These are phyloP conservation scores for Elongisporangium anandrum DNA, from an alignment of 352 stramenopile species.

Conservation along the genomic window DNA sequence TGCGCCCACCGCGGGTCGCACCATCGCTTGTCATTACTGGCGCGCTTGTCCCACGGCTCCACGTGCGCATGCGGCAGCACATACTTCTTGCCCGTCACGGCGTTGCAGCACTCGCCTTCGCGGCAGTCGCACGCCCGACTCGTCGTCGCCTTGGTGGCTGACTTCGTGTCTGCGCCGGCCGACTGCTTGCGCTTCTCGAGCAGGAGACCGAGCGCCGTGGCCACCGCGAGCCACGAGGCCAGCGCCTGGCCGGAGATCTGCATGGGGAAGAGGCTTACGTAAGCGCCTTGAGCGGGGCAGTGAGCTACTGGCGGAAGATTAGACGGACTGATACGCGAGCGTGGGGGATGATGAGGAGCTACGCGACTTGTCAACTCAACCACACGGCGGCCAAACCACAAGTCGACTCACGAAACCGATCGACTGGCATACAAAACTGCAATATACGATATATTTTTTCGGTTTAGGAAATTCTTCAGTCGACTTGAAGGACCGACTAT, in stretches of 20 bases:
- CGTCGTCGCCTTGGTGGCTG: background rate
- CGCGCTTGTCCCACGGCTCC: slow-evolving; percentile 57
- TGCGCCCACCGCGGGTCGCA: slow-evolving; percentile 59
- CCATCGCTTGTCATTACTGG: slow-evolving; percentile 13
- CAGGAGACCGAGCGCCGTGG: slow-evolving; percentile 2
- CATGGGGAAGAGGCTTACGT: background rate
- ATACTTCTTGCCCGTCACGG: slow-evolving; percentile 58
- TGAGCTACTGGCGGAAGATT: background rate
- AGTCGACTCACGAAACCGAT: background rate
- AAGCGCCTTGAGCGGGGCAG: background rate
- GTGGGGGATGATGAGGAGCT: background rate
- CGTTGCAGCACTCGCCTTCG: slow-evolving; percentile 79
- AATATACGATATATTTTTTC: background rate
- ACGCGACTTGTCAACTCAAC: background rate
- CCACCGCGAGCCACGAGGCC: background rate
- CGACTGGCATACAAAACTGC: background rate
- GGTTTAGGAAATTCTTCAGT: background rate
- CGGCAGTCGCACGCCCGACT: slow-evolving; percentile 43
- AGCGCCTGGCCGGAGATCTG: background rate
- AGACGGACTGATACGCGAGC: background rate
- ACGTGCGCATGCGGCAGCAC: slow-evolving; percentile 70
- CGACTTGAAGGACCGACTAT: background rate
- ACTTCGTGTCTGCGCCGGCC: slow-evolving; percentile 4
- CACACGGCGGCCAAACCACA: background rate
- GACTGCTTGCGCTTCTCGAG: slow-evolving; percentile 2